A percentile compares a stretch with the other conserved stretches of the same genome.
These are phyloP conservation scores for Marasmius sp. DNA, from an alignment of 1,284 basidiomycete species.

Conservation along the genomic window DNA sequence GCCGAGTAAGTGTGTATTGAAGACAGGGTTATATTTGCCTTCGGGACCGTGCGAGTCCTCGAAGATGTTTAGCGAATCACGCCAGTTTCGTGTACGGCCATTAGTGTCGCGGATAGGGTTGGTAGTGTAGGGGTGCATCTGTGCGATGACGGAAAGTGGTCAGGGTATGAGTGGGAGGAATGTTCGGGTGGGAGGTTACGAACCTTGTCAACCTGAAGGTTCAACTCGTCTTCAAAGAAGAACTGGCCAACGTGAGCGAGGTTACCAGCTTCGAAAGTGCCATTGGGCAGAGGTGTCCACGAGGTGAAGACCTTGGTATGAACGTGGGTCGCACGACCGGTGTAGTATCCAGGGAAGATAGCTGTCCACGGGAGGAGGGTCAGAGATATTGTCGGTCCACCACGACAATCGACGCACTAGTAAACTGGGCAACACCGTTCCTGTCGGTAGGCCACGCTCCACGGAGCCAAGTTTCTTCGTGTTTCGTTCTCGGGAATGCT, in stretches of 20 bases:
- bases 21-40: conserved; percentile 48
- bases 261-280: conserved; percentile 35
- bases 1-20: conserved; percentile 45
- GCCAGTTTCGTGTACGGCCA: conserved; percentile 48
- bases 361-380: conserved; percentile 25
- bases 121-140: conserved; percentile 48
- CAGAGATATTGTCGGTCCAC: background rate
- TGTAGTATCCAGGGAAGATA: conserved; percentile 70
- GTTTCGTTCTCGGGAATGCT: conserved; percentile 39
- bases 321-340: conserved; percentile 52
- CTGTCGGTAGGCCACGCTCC: conserved; percentile 68
- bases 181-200: conserved; percentile 6
- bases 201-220: conserved; percentile 45
- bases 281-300: conserved; percentile 36
- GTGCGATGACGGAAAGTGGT: background rate
- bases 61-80: conserved; percentile 51
- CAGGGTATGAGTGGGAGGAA: background rate
- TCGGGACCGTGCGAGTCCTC: conserved; percentile 46
- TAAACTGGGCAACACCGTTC: conserved; percentile 68
- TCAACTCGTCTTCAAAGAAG: conserved; percentile 65
- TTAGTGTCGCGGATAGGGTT: conserved; percentile 45
- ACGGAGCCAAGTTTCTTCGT: conserved; percentile 55
- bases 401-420: conserved; percentile 30
- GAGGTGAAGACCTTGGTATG: conserved; percentile 51
- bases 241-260: conserved; percentile 62